These are phyloP conservation scores for Penicillium paradoxum DNA, from an alignment of 495 filamentous ascomycete species.

Conservation along the genomic window DNA sequence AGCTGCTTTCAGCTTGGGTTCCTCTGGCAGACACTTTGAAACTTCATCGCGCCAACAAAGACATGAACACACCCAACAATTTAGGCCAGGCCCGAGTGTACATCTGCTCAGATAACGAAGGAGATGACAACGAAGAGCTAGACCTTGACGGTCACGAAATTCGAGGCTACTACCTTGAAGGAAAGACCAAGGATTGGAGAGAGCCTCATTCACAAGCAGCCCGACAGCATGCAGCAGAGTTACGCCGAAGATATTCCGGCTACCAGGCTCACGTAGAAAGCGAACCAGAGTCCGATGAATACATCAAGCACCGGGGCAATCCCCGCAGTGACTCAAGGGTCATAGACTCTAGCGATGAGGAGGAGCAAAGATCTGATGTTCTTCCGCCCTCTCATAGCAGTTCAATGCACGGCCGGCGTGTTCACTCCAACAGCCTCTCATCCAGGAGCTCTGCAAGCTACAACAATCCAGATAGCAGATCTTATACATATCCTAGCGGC, in stretches of 20 bases:
- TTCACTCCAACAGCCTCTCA: conserved; percentile 15
- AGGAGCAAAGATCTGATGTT: conserved; percentile 15
- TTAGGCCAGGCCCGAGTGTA: conserved; percentile 9
- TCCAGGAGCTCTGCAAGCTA: conserved; percentile 11
- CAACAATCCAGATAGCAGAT: conserved; percentile 1
- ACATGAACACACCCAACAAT: neutral
- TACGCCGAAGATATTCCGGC: conserved; percentile 26
- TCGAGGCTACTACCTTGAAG: conserved; percentile 37
- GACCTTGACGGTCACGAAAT: conserved; percentile 23
- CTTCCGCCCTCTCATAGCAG: conserved; percentile 12
- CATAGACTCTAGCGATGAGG: conserved; percentile 20
- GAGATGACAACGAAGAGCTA: conserved; percentile 25
- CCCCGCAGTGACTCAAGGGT: neutral
- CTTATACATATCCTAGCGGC: conserved; percentile 9
- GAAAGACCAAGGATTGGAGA: conserved; percentile 28
- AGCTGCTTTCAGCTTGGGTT: conserved; percentile 35
- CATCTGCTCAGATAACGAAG: conserved; percentile 23
- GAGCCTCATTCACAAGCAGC: conserved; percentile 33
- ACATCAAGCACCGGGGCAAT: neutral
- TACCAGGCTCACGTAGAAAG: conserved; percentile 39
- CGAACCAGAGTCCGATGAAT: conserved; percentile 29
- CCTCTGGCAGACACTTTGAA: conserved; percentile 8
- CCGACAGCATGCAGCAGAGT: conserved; percentile 20
- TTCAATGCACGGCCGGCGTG: conserved; percentile 10
- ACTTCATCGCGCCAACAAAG: conserved; percentile 5